Evolutionary conservation across 176 grass and related monocot species (phyloP).

Genomic region (Aegilops umbellulata): DNA sequence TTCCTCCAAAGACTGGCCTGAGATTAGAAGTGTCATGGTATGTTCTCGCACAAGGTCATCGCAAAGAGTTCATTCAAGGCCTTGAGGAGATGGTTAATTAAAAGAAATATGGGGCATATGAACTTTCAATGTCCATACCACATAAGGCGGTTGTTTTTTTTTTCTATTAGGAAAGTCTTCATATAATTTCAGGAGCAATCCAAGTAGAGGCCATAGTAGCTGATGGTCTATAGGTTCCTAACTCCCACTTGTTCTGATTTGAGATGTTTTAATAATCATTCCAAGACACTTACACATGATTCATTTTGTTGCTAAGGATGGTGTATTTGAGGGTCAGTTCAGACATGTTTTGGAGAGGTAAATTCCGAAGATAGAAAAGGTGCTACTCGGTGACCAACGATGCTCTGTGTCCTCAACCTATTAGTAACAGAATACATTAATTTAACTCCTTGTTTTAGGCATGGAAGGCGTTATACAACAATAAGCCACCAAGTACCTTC

Average conservation of each 20-base stretch:
- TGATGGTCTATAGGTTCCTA: conserved; percentile 71
- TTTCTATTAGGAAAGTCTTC: conserved; percentile 48
- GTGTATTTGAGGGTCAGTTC: conserved; percentile 69
- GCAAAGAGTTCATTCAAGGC: conserved; percentile 50
- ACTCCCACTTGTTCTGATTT: background rate
- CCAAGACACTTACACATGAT: background rate
- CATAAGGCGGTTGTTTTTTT: background rate
- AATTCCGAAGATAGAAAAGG: conserved; percentile 60
- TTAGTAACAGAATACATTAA: background rate
- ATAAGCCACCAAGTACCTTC: conserved; percentile 62
- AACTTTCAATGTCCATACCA: background rate
- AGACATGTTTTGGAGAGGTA: conserved; percentile 58
- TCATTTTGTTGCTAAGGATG: conserved; percentile 40
- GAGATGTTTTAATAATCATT: background rate
- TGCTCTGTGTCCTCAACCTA: background rate
- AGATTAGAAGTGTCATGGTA: conserved; percentile 45
- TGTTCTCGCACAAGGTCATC: conserved; percentile 42
- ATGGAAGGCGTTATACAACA: conserved; percentile 52
- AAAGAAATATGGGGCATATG: background rate
- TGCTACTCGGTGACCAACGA: background rate
- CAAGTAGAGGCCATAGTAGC: conserved; percentile 29
- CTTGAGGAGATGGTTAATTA: conserved; percentile 48
- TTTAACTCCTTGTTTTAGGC: conserved; percentile 38
- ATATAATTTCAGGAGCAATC: conserved; percentile 36
- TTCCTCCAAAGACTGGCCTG: too few species aligned